These are phyloP conservation scores for Clavispora carvajalis DNA, from an alignment of 805 yeast genomes.

Conservation along the genomic window DNA sequence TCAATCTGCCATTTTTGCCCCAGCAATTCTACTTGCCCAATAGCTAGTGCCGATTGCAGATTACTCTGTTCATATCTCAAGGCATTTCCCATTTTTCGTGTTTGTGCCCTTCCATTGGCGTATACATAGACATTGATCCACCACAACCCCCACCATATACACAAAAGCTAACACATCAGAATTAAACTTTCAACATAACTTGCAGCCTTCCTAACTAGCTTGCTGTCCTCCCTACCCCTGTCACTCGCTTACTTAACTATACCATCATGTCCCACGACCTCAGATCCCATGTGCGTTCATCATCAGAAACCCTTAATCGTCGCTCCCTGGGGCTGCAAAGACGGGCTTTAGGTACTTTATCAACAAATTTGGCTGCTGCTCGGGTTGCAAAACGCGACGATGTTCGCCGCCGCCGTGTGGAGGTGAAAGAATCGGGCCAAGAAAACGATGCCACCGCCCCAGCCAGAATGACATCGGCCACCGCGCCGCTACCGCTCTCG, in stretches of 20 bases:
- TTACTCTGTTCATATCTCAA: neutral
- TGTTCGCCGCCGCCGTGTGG: constrained; percentile 13
- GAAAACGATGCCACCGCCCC: constrained; percentile 10
- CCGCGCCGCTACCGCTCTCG: constrained; percentile 7
- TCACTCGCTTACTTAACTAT: neutral
- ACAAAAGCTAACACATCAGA: neutral
- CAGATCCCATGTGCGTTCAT: constrained; percentile 12
- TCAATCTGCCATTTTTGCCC: neutral
- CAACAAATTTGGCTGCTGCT: constrained; percentile 14
- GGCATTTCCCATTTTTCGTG: neutral
- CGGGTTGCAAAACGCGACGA: constrained; percentile 16
- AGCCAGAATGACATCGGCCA: constrained; percentile 5
- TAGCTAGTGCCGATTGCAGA: neutral
- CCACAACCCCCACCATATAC: neutral
- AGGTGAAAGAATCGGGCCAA: constrained; percentile 13
- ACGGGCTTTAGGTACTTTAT: constrained; percentile 11
- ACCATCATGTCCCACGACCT: constrained; percentile 2
- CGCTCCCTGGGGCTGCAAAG: constrained; percentile 10
- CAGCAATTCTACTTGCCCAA: neutral
- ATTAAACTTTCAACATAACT: too few relatives aligned
- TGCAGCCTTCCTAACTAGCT: neutral
- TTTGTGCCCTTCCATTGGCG: neutral
- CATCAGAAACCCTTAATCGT: constrained; percentile 8
- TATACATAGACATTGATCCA: neutral
- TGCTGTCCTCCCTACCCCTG: constrained; percentile 1